Evolutionary conservation across 108 stramenopile genomes (phyloP).

Genomic region (Epithemia pelagica): DNA sequence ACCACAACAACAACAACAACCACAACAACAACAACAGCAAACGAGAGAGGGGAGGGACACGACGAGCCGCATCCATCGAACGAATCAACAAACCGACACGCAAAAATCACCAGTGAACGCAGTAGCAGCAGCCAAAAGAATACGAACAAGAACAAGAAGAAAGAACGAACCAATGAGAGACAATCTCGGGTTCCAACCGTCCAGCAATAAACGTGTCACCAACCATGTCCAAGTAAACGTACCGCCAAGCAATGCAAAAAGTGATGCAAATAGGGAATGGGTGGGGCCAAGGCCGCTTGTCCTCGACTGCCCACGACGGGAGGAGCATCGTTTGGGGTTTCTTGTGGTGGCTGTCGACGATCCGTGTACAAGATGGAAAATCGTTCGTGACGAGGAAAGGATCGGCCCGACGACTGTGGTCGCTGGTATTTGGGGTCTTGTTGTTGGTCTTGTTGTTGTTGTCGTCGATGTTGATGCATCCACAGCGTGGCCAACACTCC

Average conservation of each 20-base stretch:
- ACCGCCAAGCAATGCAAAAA: conserved; percentile 9
- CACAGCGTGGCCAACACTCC: too few relatives aligned
- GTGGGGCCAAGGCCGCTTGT: background rate
- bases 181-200: too few relatives aligned
- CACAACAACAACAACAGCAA: too few relatives aligned
- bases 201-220: too few relatives aligned
- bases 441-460: too few relatives aligned
- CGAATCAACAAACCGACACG: background rate
- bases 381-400: background rate
- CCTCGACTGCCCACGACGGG: conserved; percentile 3
- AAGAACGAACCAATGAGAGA: too few relatives aligned
- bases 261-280: conserved; percentile 15
- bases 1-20: too few relatives aligned
- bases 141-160: background rate
- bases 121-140: background rate
- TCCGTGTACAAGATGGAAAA: background rate
- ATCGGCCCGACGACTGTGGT: too few relatives aligned
- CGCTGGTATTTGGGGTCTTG: too few relatives aligned
- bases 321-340: background rate
- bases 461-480: too few relatives aligned
- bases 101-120: background rate
- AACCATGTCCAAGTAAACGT: conserved; percentile 1
- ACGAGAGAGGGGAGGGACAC: background rate
- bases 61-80: background rate
- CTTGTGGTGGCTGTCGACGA: too few relatives aligned